Conservation (phyloP, 805 yeast genomes). For the Cyberlindnera nakhonratchasimensis region DNA sequence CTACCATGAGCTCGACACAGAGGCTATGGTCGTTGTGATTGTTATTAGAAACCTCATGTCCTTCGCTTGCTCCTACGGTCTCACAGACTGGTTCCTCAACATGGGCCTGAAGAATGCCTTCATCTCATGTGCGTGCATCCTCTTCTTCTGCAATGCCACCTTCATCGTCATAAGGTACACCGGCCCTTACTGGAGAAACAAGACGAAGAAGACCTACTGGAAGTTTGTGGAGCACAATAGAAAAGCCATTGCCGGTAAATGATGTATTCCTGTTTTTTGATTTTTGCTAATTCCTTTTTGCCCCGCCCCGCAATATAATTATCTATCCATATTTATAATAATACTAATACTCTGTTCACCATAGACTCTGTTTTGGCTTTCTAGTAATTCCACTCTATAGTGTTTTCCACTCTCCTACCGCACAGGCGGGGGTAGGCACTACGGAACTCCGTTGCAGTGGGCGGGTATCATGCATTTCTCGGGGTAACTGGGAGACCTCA, state of each 20-base stretch:
- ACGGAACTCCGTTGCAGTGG: too few relatives aligned
- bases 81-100: slow-evolving; percentile 52
- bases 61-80: slow-evolving; percentile 57
- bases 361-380: too few relatives aligned
- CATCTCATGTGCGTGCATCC: slow-evolving; percentile 33
- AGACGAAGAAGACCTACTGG: slow-evolving; percentile 23
- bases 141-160: slow-evolving; percentile 19
- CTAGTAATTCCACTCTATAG: too few relatives aligned
- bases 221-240: slow-evolving; percentile 23
- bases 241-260: slow-evolving; percentile 6
- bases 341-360: too few relatives aligned
- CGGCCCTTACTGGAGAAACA: slow-evolving; percentile 28
- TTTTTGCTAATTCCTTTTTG: too few relatives aligned
- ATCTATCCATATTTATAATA: too few relatives aligned
- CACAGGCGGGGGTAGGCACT: too few relatives aligned
- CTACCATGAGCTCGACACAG: slow-evolving; percentile 50
- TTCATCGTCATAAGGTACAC: slow-evolving; percentile 25
- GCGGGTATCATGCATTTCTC: too few relatives aligned
- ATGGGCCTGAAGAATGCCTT: slow-evolving; percentile 54
- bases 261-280: too few relatives aligned
- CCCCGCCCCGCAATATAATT: too few relatives aligned
- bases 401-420: too few relatives aligned
- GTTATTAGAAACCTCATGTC: slow-evolving; percentile 55
- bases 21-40: slow-evolving; percentile 54
- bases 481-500: too few relatives aligned